phyloP scores from a whole-genome alignment of 2,329 filamentous ascomycete species.

The Exophiala spinifera region DNA sequence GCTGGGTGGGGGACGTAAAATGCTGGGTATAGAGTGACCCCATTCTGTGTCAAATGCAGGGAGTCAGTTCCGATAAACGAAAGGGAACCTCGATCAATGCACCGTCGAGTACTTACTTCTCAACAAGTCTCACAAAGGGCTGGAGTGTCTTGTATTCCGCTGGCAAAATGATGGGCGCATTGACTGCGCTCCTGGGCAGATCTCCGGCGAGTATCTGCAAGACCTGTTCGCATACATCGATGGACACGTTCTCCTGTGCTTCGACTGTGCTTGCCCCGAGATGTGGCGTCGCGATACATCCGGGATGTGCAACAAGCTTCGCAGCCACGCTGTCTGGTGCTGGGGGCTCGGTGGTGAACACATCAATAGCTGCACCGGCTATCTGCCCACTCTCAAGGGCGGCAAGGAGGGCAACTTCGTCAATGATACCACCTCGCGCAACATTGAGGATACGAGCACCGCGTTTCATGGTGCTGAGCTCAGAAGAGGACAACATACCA shows the following conservation, averaged over 20 bases:
- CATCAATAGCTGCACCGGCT: constrained; percentile 73
- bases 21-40: constrained; percentile 76
- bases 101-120: constrained; percentile 46
- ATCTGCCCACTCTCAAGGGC: constrained; percentile 70
- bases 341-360: constrained; percentile 74
- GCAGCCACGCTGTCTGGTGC: constrained; percentile 59
- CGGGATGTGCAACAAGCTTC: constrained; percentile 64
- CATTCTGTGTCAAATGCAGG: constrained; percentile 45
- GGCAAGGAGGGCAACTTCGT: constrained; percentile 68
- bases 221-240: constrained; percentile 80
- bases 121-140: constrained; percentile 71
- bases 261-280: constrained; percentile 76
- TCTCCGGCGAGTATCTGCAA: constrained; percentile 69
- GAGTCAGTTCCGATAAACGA: no score
- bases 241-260: constrained; percentile 78
- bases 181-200: constrained; percentile 72
- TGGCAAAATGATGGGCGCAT: constrained; percentile 75
- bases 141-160: constrained; percentile 76
- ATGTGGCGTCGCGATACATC: constrained; percentile 75
- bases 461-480: constrained; percentile 68
- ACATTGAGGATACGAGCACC: constrained; percentile 75
- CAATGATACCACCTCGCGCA: constrained; percentile 74
- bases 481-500: constrained; percentile 66
- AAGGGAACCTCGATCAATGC: no score
- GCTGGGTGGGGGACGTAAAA: constrained; percentile 45